phyloP scores from a whole-genome alignment of 306 rosid genomes.

The Rubus idaeus region DNA sequence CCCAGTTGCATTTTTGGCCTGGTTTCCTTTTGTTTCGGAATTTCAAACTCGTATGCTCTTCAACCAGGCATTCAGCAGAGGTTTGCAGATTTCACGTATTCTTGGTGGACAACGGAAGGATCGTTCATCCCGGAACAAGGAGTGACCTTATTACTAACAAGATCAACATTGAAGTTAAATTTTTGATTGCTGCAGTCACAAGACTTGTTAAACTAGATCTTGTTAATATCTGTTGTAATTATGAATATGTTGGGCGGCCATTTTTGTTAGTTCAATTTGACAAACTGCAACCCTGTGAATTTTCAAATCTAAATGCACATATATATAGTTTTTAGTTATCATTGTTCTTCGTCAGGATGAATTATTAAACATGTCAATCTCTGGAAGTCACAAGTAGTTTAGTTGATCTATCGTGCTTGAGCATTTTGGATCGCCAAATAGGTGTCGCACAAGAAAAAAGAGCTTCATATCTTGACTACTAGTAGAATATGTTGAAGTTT shows the following conservation, averaged over 20 bases:
- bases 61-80: slow-evolving; percentile 95
- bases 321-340: background rate
- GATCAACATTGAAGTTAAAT: background rate
- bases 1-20: slow-evolving; percentile 89
- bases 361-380: background rate
- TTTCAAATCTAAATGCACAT: background rate
- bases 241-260: slow-evolving; percentile 16
- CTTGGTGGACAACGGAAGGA: slow-evolving; percentile 95
- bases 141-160: slow-evolving; percentile 29
- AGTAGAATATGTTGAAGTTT: too few species aligned
- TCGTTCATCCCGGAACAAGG: slow-evolving; percentile 80
- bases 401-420: background rate
- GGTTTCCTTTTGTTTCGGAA: slow-evolving; percentile 97
- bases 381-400: background rate
- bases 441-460: background rate
- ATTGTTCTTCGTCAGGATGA: background rate
- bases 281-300: background rate
- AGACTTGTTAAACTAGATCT: background rate
- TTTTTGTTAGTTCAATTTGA: slow-evolving; percentile 24
- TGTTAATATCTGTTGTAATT: slow-evolving; percentile 23
- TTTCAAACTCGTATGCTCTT: slow-evolving; percentile 98
- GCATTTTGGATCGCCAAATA: background rate
- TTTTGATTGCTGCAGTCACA: background rate
- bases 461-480: background rate
- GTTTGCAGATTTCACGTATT: slow-evolving; percentile 91